Evolutionary conservation across 192 early-diverging fungal species (phyloP).

Genomic region (Backusella macrospora): DNA sequence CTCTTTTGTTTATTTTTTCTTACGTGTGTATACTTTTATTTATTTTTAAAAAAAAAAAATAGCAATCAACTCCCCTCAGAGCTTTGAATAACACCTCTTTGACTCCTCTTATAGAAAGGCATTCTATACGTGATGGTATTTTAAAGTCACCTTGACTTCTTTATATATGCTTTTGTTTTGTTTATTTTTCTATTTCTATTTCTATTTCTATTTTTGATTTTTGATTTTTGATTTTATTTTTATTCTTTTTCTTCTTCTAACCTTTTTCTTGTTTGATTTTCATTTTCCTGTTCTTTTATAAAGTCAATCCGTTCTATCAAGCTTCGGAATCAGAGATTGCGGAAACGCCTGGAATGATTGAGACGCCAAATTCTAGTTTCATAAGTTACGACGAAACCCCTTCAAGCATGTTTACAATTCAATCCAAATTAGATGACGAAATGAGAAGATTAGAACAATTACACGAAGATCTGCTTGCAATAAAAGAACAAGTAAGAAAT

Average conservation of each 20-base stretch:
- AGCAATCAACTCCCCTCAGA: conserved; percentile 2
- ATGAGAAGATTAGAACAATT: conserved; percentile 10
- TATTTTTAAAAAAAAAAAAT: background rate
- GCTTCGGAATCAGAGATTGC: conserved; percentile 7
- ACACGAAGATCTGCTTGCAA: background rate
- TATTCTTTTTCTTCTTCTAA: background rate
- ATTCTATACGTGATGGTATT: conserved; percentile 20
- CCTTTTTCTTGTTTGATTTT: background rate
- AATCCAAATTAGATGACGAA: conserved; percentile 16
- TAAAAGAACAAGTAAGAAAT: conserved; percentile 11
- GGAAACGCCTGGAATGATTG: conserved; percentile 13
- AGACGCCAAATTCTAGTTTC: background rate
- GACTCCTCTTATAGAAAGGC: conserved; percentile 14
- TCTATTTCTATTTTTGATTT: background rate
- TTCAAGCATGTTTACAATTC: conserved; percentile 1
- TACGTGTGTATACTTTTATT: background rate
- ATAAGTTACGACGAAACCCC: background rate
- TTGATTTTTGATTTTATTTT: no score
- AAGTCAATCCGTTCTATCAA: conserved; percentile 13
- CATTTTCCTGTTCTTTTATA: background rate
- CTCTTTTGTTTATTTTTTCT: background rate
- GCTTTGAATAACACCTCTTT: background rate
- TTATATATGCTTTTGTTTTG: background rate
- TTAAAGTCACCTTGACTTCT: background rate
- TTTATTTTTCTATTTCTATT: background rate